phyloP scores from a whole-genome alignment of 257 asterid species.

The Petunia axillaris region DNA sequence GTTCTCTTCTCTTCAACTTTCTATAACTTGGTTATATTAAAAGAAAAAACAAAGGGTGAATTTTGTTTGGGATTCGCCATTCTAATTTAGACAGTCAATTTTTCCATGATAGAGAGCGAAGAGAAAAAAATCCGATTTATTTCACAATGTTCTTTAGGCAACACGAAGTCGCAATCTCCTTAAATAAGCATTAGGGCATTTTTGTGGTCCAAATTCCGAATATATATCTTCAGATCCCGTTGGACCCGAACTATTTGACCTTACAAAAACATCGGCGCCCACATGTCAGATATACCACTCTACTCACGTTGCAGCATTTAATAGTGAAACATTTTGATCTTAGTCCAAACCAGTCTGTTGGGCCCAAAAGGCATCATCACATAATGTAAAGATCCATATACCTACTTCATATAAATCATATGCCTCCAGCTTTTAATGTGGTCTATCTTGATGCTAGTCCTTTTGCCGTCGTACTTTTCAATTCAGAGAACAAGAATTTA shows the following conservation, averaged over 20 bases:
- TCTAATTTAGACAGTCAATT: too few relatives aligned
- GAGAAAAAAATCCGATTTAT: too few relatives aligned
- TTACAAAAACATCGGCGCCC: constrained; percentile 31
- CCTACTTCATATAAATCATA: constrained; percentile 25
- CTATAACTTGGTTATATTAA: too few relatives aligned
- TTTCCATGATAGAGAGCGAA: too few relatives aligned
- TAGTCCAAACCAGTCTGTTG: constrained; percentile 26
- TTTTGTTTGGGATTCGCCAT: too few relatives aligned
- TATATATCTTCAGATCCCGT: neutral
- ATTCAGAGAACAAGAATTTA: neutral
- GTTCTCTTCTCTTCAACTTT: too few relatives aligned
- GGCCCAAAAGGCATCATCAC: constrained; percentile 27
- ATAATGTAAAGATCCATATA: constrained; percentile 2
- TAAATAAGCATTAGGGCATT: neutral
- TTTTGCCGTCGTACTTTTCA: neutral
- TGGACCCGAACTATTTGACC: constrained; percentile 32
- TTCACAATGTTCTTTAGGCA: neutral
- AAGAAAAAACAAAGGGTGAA: too few relatives aligned
- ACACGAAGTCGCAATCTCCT: neutral
- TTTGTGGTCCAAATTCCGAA: constrained; percentile 11
- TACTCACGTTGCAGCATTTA: constrained; percentile 36
- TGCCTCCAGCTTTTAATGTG: neutral
- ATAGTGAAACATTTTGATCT: constrained; percentile 31
- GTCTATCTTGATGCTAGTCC: constrained; percentile 6
- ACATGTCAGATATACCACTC: constrained; percentile 37